Conservation (phyloP, 2,329 filamentous ascomycete genomes). For the Colletotrichum falcatum region DNA sequence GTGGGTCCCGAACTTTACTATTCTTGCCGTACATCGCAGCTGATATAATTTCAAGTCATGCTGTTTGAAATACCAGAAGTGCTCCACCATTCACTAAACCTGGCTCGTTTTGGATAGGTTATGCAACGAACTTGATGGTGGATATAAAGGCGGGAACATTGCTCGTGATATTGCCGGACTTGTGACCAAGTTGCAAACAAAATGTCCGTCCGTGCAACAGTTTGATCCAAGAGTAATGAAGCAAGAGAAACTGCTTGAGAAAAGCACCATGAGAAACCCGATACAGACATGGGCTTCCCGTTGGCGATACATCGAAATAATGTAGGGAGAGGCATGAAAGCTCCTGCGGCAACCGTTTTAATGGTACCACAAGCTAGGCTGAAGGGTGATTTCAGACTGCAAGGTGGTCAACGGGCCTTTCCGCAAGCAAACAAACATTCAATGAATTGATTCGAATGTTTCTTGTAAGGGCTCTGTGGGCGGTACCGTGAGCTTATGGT, state of each 20-base stretch:
- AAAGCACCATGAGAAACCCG: not conserved
- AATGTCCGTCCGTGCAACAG: not conserved
- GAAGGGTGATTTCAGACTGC: not conserved
- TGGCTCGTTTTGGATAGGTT: not conserved
- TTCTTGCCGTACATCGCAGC: not conserved
- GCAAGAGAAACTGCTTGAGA: not conserved
- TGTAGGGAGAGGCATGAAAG: not conserved
- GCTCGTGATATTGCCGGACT: not conserved
- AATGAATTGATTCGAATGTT: not conserved
- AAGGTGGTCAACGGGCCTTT: not conserved
- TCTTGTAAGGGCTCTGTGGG: too few relatives aligned
- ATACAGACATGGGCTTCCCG: too few relatives aligned
- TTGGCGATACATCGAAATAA: not conserved
- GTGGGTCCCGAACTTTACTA: too few relatives aligned
- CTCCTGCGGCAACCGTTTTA: not conserved
- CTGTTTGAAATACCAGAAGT: not conserved
- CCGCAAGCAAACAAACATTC: not conserved
- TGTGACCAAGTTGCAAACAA: not conserved
- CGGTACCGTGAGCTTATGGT: not conserved
- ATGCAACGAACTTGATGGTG: not conserved
- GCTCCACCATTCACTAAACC: not conserved
- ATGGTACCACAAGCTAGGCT: not conserved
- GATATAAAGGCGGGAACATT: not conserved
- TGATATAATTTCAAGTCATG: not conserved
- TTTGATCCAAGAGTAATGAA: not conserved